Conservation (phyloP, 2,329 filamentous ascomycete genomes). For the Colletotrichum noveboracense region DNA sequence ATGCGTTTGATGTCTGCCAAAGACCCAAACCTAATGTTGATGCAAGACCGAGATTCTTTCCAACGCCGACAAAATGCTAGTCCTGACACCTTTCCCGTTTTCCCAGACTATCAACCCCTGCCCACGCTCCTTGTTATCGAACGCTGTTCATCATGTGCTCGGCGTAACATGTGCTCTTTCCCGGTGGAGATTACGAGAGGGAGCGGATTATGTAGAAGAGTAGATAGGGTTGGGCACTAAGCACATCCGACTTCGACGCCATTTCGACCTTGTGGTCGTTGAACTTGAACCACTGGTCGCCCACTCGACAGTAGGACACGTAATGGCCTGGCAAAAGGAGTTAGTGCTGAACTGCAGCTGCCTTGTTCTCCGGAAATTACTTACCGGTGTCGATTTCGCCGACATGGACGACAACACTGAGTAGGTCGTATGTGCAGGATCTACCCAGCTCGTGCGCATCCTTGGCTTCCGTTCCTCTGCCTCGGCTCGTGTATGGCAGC, state of each 20-base stretch:
- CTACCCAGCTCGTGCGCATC: conserved; percentile 61
- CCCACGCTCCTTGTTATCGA: neutral
- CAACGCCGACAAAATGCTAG: conserved; percentile 20
- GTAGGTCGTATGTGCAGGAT: conserved; percentile 82
- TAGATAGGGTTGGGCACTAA: conserved; percentile 86
- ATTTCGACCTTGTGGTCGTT: conserved; percentile 93
- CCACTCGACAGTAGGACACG: conserved; percentile 84
- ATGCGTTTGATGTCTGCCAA: neutral
- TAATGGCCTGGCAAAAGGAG: conserved; percentile 66
- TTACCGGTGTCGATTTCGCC: conserved; percentile 93
- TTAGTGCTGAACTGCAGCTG: neutral
- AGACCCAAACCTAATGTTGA: neutral
- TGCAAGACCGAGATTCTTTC: conserved; percentile 8
- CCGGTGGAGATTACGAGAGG: conserved; percentile 44
- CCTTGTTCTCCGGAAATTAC: conserved; percentile 49
- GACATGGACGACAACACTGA: conserved; percentile 90
- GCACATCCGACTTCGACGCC: conserved; percentile 82
- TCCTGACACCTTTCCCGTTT: neutral
- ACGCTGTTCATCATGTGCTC: neutral
- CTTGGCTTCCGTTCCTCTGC: conserved; percentile 54
- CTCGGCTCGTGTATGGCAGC: conserved; percentile 82
- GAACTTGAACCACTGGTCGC: conserved; percentile 92
- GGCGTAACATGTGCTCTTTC: neutral
- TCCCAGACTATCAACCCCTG: neutral
- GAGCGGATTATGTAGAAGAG: conserved; percentile 83